Evolutionary conservation across 257 asterid genomes (phyloP).

Genomic region (Solanum lignicaule): DNA sequence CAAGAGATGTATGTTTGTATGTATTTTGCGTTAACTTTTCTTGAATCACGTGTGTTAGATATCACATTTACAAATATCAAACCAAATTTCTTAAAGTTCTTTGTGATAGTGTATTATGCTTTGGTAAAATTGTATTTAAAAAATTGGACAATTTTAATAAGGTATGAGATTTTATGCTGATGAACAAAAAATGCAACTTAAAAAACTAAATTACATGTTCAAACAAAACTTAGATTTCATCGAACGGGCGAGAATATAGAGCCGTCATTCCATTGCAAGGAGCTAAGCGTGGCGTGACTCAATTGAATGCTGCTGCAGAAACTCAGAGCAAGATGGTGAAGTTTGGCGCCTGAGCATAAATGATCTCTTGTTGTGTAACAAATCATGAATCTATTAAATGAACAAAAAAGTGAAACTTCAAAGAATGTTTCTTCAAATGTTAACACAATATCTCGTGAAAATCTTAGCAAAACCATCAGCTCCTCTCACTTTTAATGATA

Average conservation of each 20-base stretch:
- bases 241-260: not conserved
- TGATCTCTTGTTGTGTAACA: not conserved
- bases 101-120: not conserved
- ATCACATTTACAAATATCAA: not conserved
- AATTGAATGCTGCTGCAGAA: not conserved
- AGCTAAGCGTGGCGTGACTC: slow-evolving; percentile 6
- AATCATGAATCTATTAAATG: not conserved
- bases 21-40: not conserved
- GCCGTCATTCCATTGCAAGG: not conserved
- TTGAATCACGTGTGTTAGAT: not conserved
- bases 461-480: not conserved
- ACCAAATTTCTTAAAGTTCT: too few relatives aligned
- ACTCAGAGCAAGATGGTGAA: not conserved
- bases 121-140: too few relatives aligned
- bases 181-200: not conserved
- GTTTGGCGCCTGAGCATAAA: slow-evolving; percentile 5
- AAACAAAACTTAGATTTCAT: not conserved
- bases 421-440: not conserved
- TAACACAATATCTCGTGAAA: not conserved
- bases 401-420: not conserved
- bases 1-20: not conserved
- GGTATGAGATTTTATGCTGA: not conserved
- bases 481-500: slow-evolving; percentile 17
- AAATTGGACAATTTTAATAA: not conserved
- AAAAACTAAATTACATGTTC: not conserved